Percentiles rank a stretch among this genome's conserved stretches.
These are phyloP conservation scores for Aspergillus sp. DNA, from an alignment of 2,329 filamentous ascomycete species.

Conservation along the genomic window DNA sequence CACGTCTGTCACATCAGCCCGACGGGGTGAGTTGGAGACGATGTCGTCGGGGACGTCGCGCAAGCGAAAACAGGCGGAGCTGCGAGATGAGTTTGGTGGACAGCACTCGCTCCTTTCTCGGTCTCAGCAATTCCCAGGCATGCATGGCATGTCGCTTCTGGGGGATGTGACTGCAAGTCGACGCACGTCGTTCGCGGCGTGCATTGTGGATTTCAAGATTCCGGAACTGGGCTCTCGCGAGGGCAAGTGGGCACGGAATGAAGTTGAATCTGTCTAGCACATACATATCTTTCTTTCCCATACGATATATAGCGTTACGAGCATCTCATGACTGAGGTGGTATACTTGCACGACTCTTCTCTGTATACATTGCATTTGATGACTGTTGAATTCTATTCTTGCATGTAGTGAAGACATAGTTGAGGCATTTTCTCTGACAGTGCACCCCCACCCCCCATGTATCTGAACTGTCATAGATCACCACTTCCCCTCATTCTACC, in stretches of 20 bases:
- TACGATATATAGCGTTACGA: too few species aligned
- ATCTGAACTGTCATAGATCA: too few species aligned
- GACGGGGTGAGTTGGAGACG: slow-evolving; percentile 9
- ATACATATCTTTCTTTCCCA: too few species aligned
- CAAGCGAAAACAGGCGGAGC: slow-evolving; percentile 26
- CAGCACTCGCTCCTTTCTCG: slow-evolving; percentile 19
- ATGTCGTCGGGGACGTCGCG: slow-evolving; percentile 13
- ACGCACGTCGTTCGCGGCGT: slow-evolving; percentile 33
- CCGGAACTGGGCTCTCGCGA: slow-evolving; percentile 25
- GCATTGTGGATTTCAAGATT: slow-evolving; percentile 36
- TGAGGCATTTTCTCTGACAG: too few species aligned
- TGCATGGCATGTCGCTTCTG: background rate
- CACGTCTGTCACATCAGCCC: slow-evolving; percentile 15
- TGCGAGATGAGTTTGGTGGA: slow-evolving; percentile 21
- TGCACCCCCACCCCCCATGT: too few species aligned
- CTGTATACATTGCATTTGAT: background rate
- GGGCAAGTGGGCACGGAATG: slow-evolving; percentile 18
- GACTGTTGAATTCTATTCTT: too few species aligned
- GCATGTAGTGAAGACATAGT: too few species aligned
- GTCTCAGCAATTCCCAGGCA: slow-evolving; percentile 6
- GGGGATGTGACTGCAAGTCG: slow-evolving; percentile 8
- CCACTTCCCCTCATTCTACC: too few species aligned
- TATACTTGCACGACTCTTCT: background rate
- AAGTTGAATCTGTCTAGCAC: slow-evolving; percentile 7
- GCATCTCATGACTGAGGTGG: too few species aligned